A percentile compares a stretch with the other conserved stretches of the same genome.
Conservation (phyloP, 306 rosid species). For the Gleditsia sinensis region DNA sequence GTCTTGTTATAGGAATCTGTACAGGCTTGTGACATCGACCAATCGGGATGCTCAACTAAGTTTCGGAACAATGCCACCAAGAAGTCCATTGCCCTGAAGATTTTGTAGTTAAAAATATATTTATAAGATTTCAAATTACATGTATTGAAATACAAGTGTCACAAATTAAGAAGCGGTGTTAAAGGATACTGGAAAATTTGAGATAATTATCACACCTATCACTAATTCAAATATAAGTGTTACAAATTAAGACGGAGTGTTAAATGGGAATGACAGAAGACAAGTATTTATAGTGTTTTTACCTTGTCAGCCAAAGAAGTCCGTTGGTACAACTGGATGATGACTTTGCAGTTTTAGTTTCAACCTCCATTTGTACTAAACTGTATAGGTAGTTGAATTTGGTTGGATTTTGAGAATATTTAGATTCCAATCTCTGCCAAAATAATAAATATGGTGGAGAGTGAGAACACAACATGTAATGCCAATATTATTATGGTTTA, state of each 20-base stretch:
- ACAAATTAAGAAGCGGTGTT: neutral
- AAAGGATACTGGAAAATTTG: neutral
- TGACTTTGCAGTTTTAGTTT: slow-evolving; percentile 71
- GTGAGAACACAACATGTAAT: slow-evolving; percentile 29
- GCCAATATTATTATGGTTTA: slow-evolving; percentile 5
- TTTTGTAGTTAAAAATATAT: slow-evolving; percentile 22
- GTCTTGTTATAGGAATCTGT: slow-evolving; percentile 87
- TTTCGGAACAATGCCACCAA: slow-evolving; percentile 83
- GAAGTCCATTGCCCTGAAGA: slow-evolving; percentile 96
- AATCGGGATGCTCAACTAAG: slow-evolving; percentile 80
- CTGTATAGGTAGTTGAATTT: slow-evolving; percentile 68
- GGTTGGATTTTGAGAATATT: slow-evolving; percentile 59
- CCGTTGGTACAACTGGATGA: slow-evolving; percentile 98
- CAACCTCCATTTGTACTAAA: slow-evolving; percentile 83
- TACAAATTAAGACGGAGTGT: slow-evolving; percentile 23
- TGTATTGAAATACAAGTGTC: neutral
- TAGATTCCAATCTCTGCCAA: slow-evolving; percentile 84
- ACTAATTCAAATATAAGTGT: too few species aligned
- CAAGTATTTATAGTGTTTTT: slow-evolving; percentile 1
- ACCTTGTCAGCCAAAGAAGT: slow-evolving; percentile 99
- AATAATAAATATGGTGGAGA: slow-evolving; percentile 35
- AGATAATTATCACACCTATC: neutral
- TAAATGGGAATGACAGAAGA: slow-evolving; percentile 3
- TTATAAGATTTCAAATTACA: slow-evolving; percentile 14
- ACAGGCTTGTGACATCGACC: slow-evolving; percentile 95